Conservation (phyloP, 768 basidiomycete genomes). For the Mrakia gelida region DNA sequence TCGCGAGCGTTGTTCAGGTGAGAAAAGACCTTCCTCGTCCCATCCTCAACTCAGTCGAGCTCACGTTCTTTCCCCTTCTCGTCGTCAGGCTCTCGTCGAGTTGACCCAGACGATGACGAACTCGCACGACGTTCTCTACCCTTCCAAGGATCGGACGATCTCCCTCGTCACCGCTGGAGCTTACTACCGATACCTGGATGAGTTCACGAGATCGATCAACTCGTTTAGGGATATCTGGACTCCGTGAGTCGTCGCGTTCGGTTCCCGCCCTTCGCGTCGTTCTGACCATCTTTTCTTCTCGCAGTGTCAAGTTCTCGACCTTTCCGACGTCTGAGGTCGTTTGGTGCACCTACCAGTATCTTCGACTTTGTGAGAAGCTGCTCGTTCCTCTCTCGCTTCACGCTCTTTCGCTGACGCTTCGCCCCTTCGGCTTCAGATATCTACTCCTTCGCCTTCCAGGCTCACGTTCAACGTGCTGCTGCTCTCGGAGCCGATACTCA, state of each 20-base stretch:
- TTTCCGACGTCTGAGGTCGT: conserved; percentile 25
- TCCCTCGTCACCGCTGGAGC: conserved; percentile 32
- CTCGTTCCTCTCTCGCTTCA: background rate
- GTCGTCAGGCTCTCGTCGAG: conserved; percentile 30
- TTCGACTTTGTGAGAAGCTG: conserved; percentile 14
- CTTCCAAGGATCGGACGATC: conserved; percentile 33
- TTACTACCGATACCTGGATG: conserved; percentile 34
- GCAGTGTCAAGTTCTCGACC: conserved; percentile 1
- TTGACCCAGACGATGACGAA: conserved; percentile 35
- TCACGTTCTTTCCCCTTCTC: background rate
- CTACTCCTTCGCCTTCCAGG: conserved; percentile 37
- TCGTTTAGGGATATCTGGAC: conserved; percentile 24
- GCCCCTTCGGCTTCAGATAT: background rate
- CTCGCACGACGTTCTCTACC: conserved; percentile 34
- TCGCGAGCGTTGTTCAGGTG: conserved; percentile 32
- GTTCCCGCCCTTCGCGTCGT: background rate
- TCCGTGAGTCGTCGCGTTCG: background rate
- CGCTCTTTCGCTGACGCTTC: background rate
- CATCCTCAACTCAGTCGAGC: background rate
- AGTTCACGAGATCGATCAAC: conserved; percentile 31
- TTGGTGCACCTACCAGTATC: conserved; percentile 30
- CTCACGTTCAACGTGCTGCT: conserved; percentile 28
- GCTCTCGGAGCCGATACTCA: conserved; percentile 14
- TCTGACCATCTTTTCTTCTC: background rate
- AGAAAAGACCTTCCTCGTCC: background rate